These are phyloP conservation scores for Volvox carteri DNA, from an alignment of 163 green algal genomes.

Conservation along the genomic window DNA sequence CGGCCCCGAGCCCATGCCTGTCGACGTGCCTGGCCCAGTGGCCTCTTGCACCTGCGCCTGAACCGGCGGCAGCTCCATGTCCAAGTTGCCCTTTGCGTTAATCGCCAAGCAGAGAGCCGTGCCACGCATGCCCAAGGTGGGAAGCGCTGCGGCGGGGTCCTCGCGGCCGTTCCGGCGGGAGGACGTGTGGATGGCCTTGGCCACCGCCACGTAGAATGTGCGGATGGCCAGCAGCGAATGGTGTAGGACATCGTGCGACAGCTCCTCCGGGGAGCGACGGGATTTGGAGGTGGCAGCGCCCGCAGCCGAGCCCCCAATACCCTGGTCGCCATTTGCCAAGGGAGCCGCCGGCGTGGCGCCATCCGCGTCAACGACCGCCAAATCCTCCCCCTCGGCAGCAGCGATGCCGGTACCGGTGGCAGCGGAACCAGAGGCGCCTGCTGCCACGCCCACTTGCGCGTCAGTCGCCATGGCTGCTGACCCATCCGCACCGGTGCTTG, in stretches of 20 bases:
- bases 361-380: background rate
- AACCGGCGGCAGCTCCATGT: slow-evolving; percentile 53
- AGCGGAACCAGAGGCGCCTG: background rate
- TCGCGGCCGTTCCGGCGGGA: slow-evolving; percentile 69
- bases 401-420: background rate
- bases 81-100: slow-evolving; percentile 77
- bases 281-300: slow-evolving; percentile 37
- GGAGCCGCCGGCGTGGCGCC: background rate
- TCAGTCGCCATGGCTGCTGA: slow-evolving; percentile 28
- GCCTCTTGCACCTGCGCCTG: background rate
- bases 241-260: slow-evolving; percentile 80
- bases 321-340: background rate
- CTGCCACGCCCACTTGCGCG: background rate
- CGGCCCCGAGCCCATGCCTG: background rate
- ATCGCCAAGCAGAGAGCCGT: slow-evolving; percentile 68
- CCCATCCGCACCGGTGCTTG: background rate
- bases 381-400: slow-evolving; percentile 27
- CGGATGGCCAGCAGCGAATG: slow-evolving; percentile 79
- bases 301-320: background rate
- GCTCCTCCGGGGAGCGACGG: slow-evolving; percentile 69
- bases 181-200: slow-evolving; percentile 87
- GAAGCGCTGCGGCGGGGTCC: slow-evolving; percentile 61
- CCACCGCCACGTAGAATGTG: slow-evolving; percentile 81
- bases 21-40: background rate
- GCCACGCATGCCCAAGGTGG: slow-evolving; percentile 58